These are phyloP conservation scores for Xylaria sp. DNA, from an alignment of 2,329 filamentous ascomycete genomes.

Conservation along the genomic window DNA sequence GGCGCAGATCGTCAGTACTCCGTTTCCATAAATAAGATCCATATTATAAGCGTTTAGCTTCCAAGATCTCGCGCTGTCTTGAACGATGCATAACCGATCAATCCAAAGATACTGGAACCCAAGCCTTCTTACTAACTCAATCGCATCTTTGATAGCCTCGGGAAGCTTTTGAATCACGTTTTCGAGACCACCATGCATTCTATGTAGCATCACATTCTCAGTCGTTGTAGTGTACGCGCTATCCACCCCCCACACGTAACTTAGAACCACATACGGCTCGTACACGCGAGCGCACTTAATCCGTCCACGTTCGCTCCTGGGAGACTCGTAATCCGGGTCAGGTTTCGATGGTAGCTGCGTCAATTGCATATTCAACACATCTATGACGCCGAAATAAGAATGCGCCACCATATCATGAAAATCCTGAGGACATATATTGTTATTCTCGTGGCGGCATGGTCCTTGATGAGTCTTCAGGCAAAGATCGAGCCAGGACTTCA, in stretches of 20 bases:
- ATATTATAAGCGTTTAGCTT: slow-evolving; percentile 33
- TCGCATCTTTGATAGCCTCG: slow-evolving; percentile 9
- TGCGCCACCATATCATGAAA: slow-evolving; percentile 9
- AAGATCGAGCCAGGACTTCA: slow-evolving; percentile 19
- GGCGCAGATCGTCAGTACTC: slow-evolving; percentile 24
- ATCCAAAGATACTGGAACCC: slow-evolving; percentile 38
- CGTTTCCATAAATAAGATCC: slow-evolving; percentile 36
- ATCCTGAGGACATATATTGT: neutral
- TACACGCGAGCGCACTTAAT: neutral
- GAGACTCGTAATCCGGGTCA: neutral
- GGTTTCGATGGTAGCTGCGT: slow-evolving; percentile 9
- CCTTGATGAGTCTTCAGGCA: slow-evolving; percentile 12
- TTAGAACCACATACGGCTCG: slow-evolving; percentile 14
- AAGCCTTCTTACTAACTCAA: slow-evolving; percentile 5
- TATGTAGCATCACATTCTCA: slow-evolving; percentile 14
- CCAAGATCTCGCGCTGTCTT: slow-evolving; percentile 35
- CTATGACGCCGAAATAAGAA: slow-evolving; percentile 25
- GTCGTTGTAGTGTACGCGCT: slow-evolving; percentile 7
- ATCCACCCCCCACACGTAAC: slow-evolving; percentile 16
- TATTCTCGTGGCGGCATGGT: slow-evolving; percentile 10
- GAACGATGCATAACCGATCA: slow-evolving; percentile 41
- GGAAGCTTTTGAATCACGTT: slow-evolving; percentile 7
- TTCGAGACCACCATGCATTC: slow-evolving; percentile 2
- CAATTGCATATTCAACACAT: slow-evolving; percentile 17
- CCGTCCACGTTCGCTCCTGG: neutral